Conservation (phyloP, 352 stramenopile genomes). For the Phytopythium boreale region DNA sequence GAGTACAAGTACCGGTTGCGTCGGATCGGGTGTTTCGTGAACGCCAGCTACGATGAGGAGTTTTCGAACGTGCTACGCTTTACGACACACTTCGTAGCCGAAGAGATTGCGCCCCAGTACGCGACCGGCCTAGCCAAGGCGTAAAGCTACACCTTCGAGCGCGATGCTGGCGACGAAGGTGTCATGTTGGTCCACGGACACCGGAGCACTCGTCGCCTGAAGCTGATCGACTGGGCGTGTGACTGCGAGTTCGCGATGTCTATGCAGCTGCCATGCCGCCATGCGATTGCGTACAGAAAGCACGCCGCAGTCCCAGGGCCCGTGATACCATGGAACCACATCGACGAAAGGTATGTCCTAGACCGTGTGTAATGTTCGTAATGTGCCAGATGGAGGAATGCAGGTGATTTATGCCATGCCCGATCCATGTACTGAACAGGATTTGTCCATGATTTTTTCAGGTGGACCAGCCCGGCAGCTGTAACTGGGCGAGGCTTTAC, state of each 20-base stretch:
- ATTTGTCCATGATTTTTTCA: too few species aligned
- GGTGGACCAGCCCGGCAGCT: too few species aligned
- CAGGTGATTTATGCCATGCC: too few species aligned
- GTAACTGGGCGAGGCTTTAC: too few species aligned
- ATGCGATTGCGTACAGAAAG: slow-evolving; percentile 16
- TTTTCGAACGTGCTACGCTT: slow-evolving; percentile 17
- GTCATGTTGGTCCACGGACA: too few species aligned
- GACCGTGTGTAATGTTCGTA: background rate
- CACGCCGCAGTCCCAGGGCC: background rate
- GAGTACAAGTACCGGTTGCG: slow-evolving; percentile 11
- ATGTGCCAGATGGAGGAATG: too few species aligned
- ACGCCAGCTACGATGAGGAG: slow-evolving; percentile 19
- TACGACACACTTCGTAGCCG: slow-evolving; percentile 16
- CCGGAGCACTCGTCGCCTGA: background rate
- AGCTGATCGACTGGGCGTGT: slow-evolving; percentile 7
- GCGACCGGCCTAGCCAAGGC: background rate
- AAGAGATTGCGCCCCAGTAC: slow-evolving; percentile 11
- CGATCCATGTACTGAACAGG: too few species aligned
- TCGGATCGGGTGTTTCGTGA: slow-evolving; percentile 4
- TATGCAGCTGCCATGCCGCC: slow-evolving; percentile 16
- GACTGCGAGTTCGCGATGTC: slow-evolving; percentile 13
- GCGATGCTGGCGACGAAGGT: background rate
- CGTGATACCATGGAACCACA: background rate
- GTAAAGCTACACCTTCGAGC: background rate
- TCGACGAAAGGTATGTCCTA: background rate